These are phyloP conservation scores for Torulaspora globosa DNA, from an alignment of 1,139 yeast species.

Conservation along the genomic window DNA sequence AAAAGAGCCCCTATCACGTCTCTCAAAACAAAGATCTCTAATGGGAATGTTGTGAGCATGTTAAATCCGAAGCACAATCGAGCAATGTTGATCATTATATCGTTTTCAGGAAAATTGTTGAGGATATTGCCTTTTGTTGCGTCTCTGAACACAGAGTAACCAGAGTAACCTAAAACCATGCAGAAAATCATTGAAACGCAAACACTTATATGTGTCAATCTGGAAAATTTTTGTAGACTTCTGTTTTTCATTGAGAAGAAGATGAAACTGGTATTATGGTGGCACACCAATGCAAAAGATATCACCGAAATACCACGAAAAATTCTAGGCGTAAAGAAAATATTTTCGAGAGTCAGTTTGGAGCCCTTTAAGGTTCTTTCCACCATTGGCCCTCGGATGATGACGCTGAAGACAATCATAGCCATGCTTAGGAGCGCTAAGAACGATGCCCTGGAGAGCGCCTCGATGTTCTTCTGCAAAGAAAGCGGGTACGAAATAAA, in stretches of 20 bases:
- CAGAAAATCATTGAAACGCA: slow-evolving; percentile 77
- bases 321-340: slow-evolving; percentile 60
- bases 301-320: slow-evolving; percentile 90
- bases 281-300: slow-evolving; percentile 92
- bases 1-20: slow-evolving; percentile 61
- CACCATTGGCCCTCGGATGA: slow-evolving; percentile 66
- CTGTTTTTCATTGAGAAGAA: slow-evolving; percentile 78
- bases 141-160: slow-evolving; percentile 70
- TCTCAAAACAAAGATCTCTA: slow-evolving; percentile 84
- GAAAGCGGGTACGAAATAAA: slow-evolving; percentile 81
- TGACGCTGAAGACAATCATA: slow-evolving; percentile 68
- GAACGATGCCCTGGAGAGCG: slow-evolving; percentile 82
- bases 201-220: slow-evolving; percentile 80
- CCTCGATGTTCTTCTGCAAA: slow-evolving; percentile 73
- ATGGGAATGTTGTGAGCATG: slow-evolving; percentile 89
- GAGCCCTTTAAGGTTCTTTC: slow-evolving; percentile 46
- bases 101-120: slow-evolving; percentile 77
- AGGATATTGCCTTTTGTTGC: slow-evolving; percentile 81
- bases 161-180: slow-evolving; percentile 73
- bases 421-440: slow-evolving; percentile 83
- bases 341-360: slow-evolving; percentile 43
- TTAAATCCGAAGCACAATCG: slow-evolving; percentile 89
- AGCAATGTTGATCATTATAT: slow-evolving; percentile 73
- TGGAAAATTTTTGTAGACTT: slow-evolving; percentile 66
- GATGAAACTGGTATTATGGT: slow-evolving; percentile 86